Conservation (phyloP, 805 yeast genomes). For the Pichia deserticola region DNA sequence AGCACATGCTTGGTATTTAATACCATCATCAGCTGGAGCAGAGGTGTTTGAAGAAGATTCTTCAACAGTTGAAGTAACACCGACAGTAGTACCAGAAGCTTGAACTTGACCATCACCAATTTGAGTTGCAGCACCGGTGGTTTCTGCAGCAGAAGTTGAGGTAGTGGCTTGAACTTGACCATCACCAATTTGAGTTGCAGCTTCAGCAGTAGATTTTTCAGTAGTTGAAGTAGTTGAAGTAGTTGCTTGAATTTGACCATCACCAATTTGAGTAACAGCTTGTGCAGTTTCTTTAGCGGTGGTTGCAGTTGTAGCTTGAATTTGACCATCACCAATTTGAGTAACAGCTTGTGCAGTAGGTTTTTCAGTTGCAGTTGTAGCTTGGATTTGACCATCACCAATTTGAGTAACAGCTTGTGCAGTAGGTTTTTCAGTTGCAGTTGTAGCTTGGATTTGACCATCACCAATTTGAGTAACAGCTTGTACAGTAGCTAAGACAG, state of each 20-base stretch:
- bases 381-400: conserved; percentile 41
- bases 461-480: conserved; percentile 36
- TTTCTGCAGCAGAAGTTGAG: conserved; percentile 25
- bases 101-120: conserved; percentile 27
- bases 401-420: conserved; percentile 40
- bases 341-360: conserved; percentile 19
- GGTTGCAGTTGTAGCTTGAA: conserved; percentile 19
- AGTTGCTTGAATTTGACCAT: conserved; percentile 50
- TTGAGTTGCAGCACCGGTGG: conserved; percentile 16
- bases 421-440: conserved; percentile 25
- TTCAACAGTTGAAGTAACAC: conserved; percentile 29
- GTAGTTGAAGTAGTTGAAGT: conserved; percentile 6
- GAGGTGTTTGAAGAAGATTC: conserved; percentile 39
- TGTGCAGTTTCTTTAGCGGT: conserved; percentile 27
- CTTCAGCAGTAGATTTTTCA: conserved; percentile 22
- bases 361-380: conserved; percentile 5
- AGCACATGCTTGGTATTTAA: conserved; percentile 27
- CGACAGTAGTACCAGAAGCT: conserved; percentile 27
- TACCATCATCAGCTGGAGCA: conserved; percentile 19
- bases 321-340: conserved; percentile 24
- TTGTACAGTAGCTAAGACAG: conserved; percentile 16
- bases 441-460: conserved; percentile 37
- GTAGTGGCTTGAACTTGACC: conserved; percentile 33
- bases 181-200: conserved; percentile 31
- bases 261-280: conserved; percentile 35